Base-by-base conservation (phyloP, 352 stramenopile genomes). In the Phytophthora multivora region DNA sequence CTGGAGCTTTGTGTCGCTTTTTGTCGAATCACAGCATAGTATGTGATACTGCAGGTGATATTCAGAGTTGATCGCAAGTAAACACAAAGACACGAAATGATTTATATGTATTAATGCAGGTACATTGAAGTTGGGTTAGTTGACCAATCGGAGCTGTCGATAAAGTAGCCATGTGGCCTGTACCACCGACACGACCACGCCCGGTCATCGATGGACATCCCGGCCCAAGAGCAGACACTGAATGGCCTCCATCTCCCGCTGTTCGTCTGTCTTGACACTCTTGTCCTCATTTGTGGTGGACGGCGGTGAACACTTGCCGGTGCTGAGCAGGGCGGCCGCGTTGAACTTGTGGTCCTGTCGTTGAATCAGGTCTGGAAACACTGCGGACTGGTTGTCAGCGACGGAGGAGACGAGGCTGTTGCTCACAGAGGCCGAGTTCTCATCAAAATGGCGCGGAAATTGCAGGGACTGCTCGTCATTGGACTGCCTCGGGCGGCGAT, bases 241-340 rank as follows among this genome's bases (percentile, higher is more conserved):
- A 47, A 88, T 84, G 8, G 80, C 80, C 48, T 89, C 81, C 55
- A 76, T 73, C 70, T 89, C 77, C 39, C 73, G 77, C 64, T 87
- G 75, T 25, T 79, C 73, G 23, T 84, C 65, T 1, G 75, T 86
- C 60, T 84, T 89, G 41, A 23, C 49, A 12, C 19, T 16, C 19
- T 42, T 23, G 12, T 26, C 46, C 23, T 43, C 13, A 8, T 43
- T 52, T 30, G 39, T 18, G 23, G 16, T 46, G 25, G 28, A 39
- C 4, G 30, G 31, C 4, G 19, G n/a, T 28, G 46, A 33, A 10
- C 28, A 19, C 15, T 35, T 66, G 15, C 18, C n/a, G 8, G 43
- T 59, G 45, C 38, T 55, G 18, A 67, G 41, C 18, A 71, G 33
- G 15, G 39, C 47, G 25, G 51, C 64, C 13, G 53, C 51, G 25